A percentile compares a stretch with the other conserved stretches of the same genome.
Conservation (phyloP, 768 basidiomycete species). For the Sarcodon aspratus region DNA sequence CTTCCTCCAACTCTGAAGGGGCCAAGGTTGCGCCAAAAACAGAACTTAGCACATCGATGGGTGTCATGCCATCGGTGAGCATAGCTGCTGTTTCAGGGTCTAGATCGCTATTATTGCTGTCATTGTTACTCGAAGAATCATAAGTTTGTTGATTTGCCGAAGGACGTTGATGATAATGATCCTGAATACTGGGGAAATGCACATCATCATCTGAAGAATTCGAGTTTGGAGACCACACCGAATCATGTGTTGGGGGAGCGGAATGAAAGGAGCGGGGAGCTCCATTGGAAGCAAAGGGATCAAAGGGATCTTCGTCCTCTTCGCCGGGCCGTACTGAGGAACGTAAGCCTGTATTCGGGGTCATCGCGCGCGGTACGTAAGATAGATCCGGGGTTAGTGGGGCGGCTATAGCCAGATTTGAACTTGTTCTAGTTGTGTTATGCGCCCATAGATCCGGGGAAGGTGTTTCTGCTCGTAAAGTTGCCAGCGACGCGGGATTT, state of each 20-base stretch:
- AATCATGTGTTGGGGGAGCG: conserved; percentile 53
- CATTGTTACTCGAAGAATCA: not conserved
- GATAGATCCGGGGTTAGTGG: conserved; percentile 71
- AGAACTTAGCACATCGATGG: conserved; percentile 89
- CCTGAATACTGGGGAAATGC: conserved; percentile 10
- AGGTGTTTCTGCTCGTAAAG: conserved; percentile 63
- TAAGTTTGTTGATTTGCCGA: conserved; percentile 1
- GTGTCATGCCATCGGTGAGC: conserved; percentile 91
- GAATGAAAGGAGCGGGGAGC: conserved; percentile 50
- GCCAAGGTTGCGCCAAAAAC: conserved; percentile 90
- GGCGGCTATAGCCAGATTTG: conserved; percentile 86
- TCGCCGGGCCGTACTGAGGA: conserved; percentile 49
- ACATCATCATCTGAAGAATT: conserved; percentile 41
- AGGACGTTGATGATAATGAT: conserved; percentile 6
- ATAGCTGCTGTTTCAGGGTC: conserved; percentile 44
- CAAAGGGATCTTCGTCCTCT: conserved; percentile 70
- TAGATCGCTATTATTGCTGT: conserved; percentile 14
- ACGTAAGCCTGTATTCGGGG: conserved; percentile 60
- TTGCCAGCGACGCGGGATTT: conserved; percentile 38
- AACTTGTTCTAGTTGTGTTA: conserved; percentile 50
- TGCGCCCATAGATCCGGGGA: conserved; percentile 88
- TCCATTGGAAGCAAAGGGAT: conserved; percentile 49
- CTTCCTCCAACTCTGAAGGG: conserved; percentile 88
- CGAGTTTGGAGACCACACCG: conserved; percentile 41
- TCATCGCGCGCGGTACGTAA: conserved; percentile 39